Evolutionary conservation across 176 grass and related monocot genomes (phyloP), one percentile per base, ranked within the genome.

Genomic region (Neostapfia colusana): DNA sequence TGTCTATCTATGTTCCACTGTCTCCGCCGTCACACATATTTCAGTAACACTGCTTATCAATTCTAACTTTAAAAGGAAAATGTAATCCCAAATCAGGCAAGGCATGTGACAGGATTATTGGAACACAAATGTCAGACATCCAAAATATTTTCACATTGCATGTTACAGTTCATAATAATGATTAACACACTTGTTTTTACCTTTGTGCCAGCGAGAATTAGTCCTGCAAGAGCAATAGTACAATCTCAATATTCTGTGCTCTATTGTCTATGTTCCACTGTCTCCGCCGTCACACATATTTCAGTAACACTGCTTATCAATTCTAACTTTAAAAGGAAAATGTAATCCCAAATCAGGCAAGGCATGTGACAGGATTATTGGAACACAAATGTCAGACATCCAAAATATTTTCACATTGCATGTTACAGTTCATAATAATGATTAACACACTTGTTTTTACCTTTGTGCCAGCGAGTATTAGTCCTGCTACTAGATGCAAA

Each of bases 101-200:
- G 13, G 17, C 57, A 50, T 42, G 63, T 63, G 73, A 66, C 35
- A 79, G 9, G 83, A 51, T 48, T 17, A 68, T 25, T 36, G 36
- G 50, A 67, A 48, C 2, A 46, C 27, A 12, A 65, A 59, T 45
- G 46, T 50, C 21, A 63, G 65, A 17, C 42, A 66, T 24, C 59
- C 24, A 43, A 74, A 57, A 25, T 21, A 44, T 56, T 46, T 21
- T 23, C 16, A 17, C 23, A 65, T 65, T 1, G 1, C 58, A 67
- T 25, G 21, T 42, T 38, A 23, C 2, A 48, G 62, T 65, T n/a
- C 17, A 65, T 0, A 64, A 38, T 49, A 77, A 77, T 34, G 48
- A 42, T 16, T 51, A 41, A 16, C 14, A 62, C 41, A 46, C 23
- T 40, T 62, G 23, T 84, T n/a, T n/a, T 72, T 16, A 31, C 31